Evolutionary conservation across 192 early-diverging fungal species (phyloP), one percentile per base, ranked within the genome.

Genomic region (Coemansia sp.): DNA sequence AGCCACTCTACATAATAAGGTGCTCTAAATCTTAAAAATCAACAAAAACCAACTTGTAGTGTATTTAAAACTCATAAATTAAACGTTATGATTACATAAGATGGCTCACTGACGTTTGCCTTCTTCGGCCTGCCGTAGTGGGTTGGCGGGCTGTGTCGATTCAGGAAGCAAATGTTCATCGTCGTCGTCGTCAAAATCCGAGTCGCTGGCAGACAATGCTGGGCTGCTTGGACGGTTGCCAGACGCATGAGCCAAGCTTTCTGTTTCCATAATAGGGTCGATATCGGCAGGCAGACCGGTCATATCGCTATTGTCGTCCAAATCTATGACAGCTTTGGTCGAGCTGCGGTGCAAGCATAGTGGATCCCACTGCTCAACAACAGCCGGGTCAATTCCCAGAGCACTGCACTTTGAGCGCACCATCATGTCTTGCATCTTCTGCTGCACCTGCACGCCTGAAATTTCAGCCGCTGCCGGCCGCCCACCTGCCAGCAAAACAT

Each of bases 361-460:
- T 0, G 70, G 76, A 50, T 79, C 76, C 70, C 76, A 79, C 9
- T 63, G 32, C 17, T 63, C 23, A 2, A 79, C 17, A 9, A 79
- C 37, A 8, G 17, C 19, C 0, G 76, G 70, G n/a, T 79, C 70
- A 17, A 79, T 73, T 2, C 76, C 76, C 37, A 72, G 21, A 3
- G 43, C 41, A 5, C 47, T 37, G 53, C 76, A 79, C n/a, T 61
- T 39, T 24, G n/a, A 29, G 5, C 56, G 70, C 7, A 79, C 63
- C 32, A 65, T 47, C 63, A 73, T 48, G 14, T 79, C 67, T 4
- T 73, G 60, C 37, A 59, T 56, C 48, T 61, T 68, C 1, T 54
- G 52, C 58, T 67, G 72, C 54, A 67, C 56, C 22, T 53, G 65
- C 49, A 38, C 1, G 17, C 17, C 17, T 1, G 59, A 37, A 21